These are phyloP conservation scores for Colletotrichum eleusines DNA, from an alignment of 2,329 filamentous ascomycete genomes.

Conservation along the genomic window DNA sequence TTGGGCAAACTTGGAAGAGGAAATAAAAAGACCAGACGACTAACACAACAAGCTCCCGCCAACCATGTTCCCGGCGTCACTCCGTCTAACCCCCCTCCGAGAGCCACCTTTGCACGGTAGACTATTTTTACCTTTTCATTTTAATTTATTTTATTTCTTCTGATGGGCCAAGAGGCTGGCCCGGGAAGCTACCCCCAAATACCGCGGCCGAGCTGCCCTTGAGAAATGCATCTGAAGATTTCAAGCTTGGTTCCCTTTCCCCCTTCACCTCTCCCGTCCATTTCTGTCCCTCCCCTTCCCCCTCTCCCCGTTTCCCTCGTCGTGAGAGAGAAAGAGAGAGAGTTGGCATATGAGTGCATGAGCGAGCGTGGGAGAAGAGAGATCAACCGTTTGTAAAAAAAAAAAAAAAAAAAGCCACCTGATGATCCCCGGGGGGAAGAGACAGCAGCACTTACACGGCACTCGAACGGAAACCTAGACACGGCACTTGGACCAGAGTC, in stretches of 20 bases:
- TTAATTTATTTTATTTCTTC: background rate
- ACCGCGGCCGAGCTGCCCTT: background rate
- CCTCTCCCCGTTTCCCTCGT: background rate
- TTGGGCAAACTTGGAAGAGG: background rate
- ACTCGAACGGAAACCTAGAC: no score
- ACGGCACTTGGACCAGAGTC: background rate
- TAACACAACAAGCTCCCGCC: conserved; percentile 10
- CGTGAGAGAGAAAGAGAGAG: no score
- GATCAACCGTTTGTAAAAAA: background rate
- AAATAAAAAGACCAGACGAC: background rate
- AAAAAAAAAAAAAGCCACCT: background rate
- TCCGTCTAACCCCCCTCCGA: background rate
- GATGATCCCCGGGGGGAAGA: background rate
- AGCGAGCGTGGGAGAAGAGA: background rate
- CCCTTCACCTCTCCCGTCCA: background rate
- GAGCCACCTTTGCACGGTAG: no score
- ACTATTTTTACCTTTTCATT: no score
- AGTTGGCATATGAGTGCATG: no score
- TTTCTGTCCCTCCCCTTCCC: background rate
- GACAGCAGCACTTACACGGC: background rate
- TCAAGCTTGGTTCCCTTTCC: background rate
- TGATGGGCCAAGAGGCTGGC: no score
- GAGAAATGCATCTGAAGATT: conserved; percentile 19
- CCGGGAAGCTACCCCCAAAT: background rate
- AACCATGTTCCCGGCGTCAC: background rate